Conservation (phyloP, 176 grass and related monocot genomes). For the Hordeum vulgare region DNA sequence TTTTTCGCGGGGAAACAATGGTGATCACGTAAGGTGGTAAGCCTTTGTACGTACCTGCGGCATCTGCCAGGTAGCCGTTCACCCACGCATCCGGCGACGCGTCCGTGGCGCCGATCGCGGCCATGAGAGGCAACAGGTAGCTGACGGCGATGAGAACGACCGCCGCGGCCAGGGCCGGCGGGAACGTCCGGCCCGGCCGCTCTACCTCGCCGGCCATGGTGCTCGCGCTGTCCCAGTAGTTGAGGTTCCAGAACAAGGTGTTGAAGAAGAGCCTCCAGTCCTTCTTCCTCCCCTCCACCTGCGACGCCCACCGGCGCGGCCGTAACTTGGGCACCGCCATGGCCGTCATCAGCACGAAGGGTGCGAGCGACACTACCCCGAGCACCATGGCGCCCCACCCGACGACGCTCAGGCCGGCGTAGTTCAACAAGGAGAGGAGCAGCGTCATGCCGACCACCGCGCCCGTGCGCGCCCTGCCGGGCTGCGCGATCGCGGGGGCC, state of each 20-base stretch:
- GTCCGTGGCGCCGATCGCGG: constrained; percentile 55
- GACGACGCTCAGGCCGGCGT: constrained; percentile 62
- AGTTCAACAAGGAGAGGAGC: constrained; percentile 46
- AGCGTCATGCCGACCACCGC: constrained; percentile 57
- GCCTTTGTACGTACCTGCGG: constrained; percentile 43
- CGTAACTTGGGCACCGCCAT: constrained; percentile 52
- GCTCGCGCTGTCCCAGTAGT: constrained; percentile 83
- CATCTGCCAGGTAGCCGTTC: constrained; percentile 66
- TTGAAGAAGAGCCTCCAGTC: constrained; percentile 82
- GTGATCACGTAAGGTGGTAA: not conserved
- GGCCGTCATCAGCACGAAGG: constrained; percentile 61
- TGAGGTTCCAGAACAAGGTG: constrained; percentile 88
- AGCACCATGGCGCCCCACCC: constrained; percentile 61
- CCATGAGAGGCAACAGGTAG: constrained; percentile 74
- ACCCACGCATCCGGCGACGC: constrained; percentile 40
- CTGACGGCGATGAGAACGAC: constrained; percentile 60
- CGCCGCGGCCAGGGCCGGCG: constrained; percentile 46
- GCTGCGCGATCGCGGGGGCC: constrained; percentile 24
- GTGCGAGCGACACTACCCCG: constrained; percentile 47
- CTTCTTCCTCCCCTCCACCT: not conserved
- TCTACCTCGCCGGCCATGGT: constrained; percentile 88
- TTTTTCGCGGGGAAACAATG: too few relatives aligned
- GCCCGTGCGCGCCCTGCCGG: constrained; percentile 13
- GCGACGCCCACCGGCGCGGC: constrained; percentile 44
- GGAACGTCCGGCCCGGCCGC: constrained; percentile 54